Evolutionary conservation across 176 grass and related monocot genomes (phyloP).

Genomic region (Tillandsia leiboldiana): DNA sequence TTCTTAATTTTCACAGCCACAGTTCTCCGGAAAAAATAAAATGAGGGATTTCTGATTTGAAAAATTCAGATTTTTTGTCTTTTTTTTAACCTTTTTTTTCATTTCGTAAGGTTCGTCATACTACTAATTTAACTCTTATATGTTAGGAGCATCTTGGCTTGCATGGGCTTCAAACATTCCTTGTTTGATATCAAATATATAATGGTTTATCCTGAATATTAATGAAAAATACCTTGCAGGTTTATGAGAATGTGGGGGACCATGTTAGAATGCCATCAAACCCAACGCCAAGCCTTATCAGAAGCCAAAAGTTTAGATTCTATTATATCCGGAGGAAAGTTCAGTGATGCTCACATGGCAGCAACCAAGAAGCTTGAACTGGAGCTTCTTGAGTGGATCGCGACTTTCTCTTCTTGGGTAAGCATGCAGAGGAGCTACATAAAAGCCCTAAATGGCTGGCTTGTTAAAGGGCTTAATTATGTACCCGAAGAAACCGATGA

Average conservation of each 20-base stretch:
- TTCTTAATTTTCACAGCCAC: no score
- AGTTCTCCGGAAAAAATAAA: no score
- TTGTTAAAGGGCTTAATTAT: conserved; percentile 50
- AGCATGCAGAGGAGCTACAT: conserved; percentile 42
- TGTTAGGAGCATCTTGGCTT: no score
- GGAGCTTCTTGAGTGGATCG: conserved; percentile 33
- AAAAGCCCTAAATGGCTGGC: conserved; percentile 57
- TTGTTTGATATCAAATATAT: no score
- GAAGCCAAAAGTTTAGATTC: conserved; percentile 40
- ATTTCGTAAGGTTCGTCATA: no score
- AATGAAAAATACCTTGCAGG: conserved; percentile 34
- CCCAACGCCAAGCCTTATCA: conserved; percentile 43
- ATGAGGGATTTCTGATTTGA: no score
- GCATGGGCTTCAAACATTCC: no score
- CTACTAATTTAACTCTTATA: no score
- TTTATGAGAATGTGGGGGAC: conserved; percentile 63
- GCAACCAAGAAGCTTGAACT: conserved; percentile 35
- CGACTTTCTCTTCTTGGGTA: conserved; percentile 48
- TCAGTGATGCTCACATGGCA: conserved; percentile 39
- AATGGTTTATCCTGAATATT: background rate
- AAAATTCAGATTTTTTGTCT: no score
- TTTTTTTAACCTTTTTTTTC: no score
- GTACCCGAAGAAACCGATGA: conserved; percentile 60
- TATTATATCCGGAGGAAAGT: conserved; percentile 19
- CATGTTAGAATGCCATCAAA: conserved; percentile 62